phyloP scores from a whole-genome alignment of 495 filamentous ascomycete genomes.

The Paragyromitra xinjiangensis region DNA sequence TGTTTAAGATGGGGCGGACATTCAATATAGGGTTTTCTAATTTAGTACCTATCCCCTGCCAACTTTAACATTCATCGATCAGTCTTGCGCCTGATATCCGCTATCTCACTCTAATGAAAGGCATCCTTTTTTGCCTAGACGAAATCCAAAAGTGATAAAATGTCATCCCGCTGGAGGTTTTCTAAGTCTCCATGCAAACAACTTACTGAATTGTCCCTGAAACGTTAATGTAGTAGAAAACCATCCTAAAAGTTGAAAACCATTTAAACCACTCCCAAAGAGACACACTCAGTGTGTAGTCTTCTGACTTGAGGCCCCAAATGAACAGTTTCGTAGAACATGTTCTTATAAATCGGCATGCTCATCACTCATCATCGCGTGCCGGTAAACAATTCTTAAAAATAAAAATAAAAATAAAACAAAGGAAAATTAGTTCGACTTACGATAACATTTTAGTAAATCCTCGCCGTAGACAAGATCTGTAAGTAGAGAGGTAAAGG shows the following conservation, averaged over 20 bases:
- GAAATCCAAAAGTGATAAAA: too few species aligned
- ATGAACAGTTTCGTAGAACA: conserved; percentile 7
- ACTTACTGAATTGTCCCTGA: background rate
- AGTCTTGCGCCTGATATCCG: background rate
- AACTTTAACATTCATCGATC: background rate
- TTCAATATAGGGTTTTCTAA: too few species aligned
- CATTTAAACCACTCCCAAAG: background rate
- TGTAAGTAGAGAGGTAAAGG: background rate
- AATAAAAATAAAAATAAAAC: background rate
- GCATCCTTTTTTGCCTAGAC: background rate
- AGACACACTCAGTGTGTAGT: conserved; percentile 9
- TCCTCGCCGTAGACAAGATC: background rate
- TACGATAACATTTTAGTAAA: background rate
- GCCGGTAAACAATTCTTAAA: background rate
- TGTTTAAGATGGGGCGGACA: too few species aligned
- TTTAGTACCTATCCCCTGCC: too few species aligned
- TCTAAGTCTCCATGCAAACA: too few species aligned
- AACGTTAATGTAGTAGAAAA: background rate
- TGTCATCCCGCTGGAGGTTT: too few species aligned
- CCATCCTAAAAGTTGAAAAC: background rate
- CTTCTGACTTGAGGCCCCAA: conserved; percentile 11
- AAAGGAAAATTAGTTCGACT: background rate
- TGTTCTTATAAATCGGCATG: conserved; percentile 5
- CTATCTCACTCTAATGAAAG: background rate
- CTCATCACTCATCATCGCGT: conserved; percentile 11